These are phyloP conservation scores for Claviceps paspali DNA, from an alignment of 2,329 filamentous ascomycete genomes.

Conservation along the genomic window DNA sequence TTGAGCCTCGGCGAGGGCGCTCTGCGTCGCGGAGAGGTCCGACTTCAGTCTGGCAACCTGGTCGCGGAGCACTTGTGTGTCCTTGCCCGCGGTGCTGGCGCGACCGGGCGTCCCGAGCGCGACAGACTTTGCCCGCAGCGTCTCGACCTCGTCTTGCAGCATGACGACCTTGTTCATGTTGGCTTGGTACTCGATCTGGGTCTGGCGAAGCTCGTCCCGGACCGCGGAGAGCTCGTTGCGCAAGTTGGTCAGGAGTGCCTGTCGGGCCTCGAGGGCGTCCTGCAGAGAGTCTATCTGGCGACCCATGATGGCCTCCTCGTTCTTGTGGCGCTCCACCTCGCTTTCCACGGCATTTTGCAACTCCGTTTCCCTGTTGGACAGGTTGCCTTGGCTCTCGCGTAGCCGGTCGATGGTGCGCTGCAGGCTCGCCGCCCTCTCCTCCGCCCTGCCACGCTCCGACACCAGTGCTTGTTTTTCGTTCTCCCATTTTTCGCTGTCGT, in stretches of 20 bases:
- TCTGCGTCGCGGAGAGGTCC: slow-evolving; percentile 43
- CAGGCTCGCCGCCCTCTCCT: slow-evolving; percentile 51
- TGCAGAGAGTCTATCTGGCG: slow-evolving; percentile 64
- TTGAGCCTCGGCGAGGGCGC: slow-evolving; percentile 40
- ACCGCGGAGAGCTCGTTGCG: slow-evolving; percentile 50
- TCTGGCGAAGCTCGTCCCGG: slow-evolving; percentile 55
- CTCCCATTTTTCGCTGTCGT: slow-evolving; percentile 60
- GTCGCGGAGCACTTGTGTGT: slow-evolving; percentile 49
- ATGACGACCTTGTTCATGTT: slow-evolving; percentile 50
- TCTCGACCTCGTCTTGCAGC: slow-evolving; percentile 63
- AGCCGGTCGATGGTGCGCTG: slow-evolving; percentile 58
- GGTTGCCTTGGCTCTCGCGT: slow-evolving; percentile 49
- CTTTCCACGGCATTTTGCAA: slow-evolving; percentile 54
- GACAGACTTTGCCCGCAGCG: slow-evolving; percentile 35
- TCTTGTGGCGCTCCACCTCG: slow-evolving; percentile 55
- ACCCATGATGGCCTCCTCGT: slow-evolving; percentile 53
- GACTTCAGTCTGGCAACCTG: slow-evolving; percentile 42
- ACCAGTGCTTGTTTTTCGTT: slow-evolving; percentile 46
- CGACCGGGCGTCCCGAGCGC: slow-evolving; percentile 18
- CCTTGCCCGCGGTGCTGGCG: slow-evolving; percentile 38
- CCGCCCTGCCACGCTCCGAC: slow-evolving; percentile 48
- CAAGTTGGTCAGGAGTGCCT: slow-evolving; percentile 48
- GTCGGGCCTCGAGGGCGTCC: slow-evolving; percentile 52
- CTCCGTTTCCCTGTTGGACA: slow-evolving; percentile 52
- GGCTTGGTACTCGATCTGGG: slow-evolving; percentile 45